Evolutionary conservation across 2,329 filamentous ascomycete genomes (phyloP), one percentile per base, ranked within the genome.

Genomic region (Leptodontidium sp.): DNA sequence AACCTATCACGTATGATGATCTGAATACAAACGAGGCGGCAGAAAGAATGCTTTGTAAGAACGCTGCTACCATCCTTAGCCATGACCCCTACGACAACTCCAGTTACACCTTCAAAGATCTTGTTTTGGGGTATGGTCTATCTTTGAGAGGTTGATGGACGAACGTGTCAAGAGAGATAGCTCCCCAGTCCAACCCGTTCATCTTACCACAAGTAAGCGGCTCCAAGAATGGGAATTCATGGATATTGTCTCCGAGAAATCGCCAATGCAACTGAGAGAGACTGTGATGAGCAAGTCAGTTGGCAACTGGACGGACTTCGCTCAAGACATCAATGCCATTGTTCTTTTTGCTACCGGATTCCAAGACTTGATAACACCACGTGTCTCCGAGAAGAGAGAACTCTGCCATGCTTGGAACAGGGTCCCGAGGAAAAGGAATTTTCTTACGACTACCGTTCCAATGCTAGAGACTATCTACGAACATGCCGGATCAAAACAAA

Each of bases 221-320:
- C 26, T 52, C 17, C 47, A 35, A 24, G 61, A 26, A 9, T 63
- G 43, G 45, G 61, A 63, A 14, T 50, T 63, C 43, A 52, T 63
- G 61, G 61, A 52, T 26, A 6, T 50, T 2, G 61, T 63, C 14
- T 17, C n/a, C 7, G 59, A 62, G 40, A 47, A 21, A 11, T 61
- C 58, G 2, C 38, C 40, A 47, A 61, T 61, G 5, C 26, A 26
- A 21, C 15, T 38, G 61, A 63, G 52, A 35, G 61, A 63, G 11
- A 38, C 26, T 8, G 7, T 3, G 15, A 7, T 63, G 3, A 38
- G 15, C 8, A 63, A 26, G 17, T 8, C 21, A 9, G n/a, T 5
- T 29, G 61, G 32, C 29, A 49, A 35, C 17, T 52, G 61, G 61
- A 21, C n/a, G 2, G 43, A 63, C 2, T 24, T 63, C n/a, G 45